Evolutionary conservation across 441 rosid species (phyloP), one percentile per base, ranked within the genome.

Genomic region (Populus hybrid): DNA sequence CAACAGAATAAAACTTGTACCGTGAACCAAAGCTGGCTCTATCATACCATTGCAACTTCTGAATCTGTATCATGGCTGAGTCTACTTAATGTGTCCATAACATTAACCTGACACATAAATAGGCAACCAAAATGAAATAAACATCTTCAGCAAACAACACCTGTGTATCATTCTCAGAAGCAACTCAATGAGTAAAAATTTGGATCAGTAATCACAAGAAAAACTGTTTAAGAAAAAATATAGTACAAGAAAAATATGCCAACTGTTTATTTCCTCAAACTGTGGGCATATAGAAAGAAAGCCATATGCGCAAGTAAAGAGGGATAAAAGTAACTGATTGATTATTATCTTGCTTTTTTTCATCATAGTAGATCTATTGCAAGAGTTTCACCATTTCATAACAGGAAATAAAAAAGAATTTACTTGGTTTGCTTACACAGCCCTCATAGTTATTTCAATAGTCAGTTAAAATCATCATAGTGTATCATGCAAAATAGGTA

Each of bases 1-100:
- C 59, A 70, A 68, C 18, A 26, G 53, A 75, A 80, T 38, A 65
- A 76, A 68, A 63, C 65, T 61, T 53, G 67, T 63, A 40, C 64
- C 2, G n/a, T 34, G 8, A 68, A 81, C 68, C 71, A 35, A 61
- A 80, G 26, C 8, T 16, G 8, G 28, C 3, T 5, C 61, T 35
- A 78, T 74, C 87, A 85, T 79, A 94, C 99, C 97, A 91, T 92
- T 67, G 97, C 96, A 79, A 96, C 99, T 89, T 94, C 97, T 35
- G 97, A 88, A 84, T 96, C 98, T 35, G 99, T 78, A 81, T 96
- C 99, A 84, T 92, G 98, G 90, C 97, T 96, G 28, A 96, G 94
- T 81, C 99, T 89, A 86, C 98, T 94, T 82, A 96, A 82, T n/a
- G 97, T 94, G 84, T 96, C 98, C 94, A 94, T 92, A 19, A 96